Evolutionary conservation across 495 filamentous ascomycete species (phyloP).

Genomic region (Tuber magnatum): DNA sequence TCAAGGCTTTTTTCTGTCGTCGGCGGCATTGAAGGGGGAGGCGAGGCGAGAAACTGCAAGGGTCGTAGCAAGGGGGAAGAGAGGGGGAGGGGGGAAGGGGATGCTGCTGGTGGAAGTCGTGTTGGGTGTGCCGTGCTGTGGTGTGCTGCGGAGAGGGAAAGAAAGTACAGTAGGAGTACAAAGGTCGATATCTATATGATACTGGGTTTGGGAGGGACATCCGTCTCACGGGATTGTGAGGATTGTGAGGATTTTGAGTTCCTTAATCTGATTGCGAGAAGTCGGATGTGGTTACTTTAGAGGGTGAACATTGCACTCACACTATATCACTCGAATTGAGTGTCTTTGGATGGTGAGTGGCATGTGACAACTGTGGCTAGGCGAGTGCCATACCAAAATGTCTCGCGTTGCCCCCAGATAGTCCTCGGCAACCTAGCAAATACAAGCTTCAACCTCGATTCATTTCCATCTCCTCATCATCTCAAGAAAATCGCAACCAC

Average conservation of each 20-base stretch:
- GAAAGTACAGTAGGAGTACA: too few species aligned
- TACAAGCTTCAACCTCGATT: slow-evolving; percentile 33
- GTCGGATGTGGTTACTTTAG: neutral
- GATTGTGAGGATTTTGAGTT: too few species aligned
- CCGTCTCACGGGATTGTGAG: too few species aligned
- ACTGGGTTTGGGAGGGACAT: too few species aligned
- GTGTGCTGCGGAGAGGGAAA: neutral
- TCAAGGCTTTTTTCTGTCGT: neutral
- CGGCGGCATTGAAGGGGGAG: neutral
- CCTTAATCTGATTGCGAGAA: neutral
- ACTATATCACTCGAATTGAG: neutral
- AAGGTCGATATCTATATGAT: too few species aligned
- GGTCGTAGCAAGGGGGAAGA: too few species aligned
- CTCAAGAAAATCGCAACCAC: slow-evolving; percentile 14
- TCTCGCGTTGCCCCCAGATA: neutral
- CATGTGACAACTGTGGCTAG: neutral
- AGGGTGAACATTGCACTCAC: neutral
- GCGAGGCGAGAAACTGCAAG: too few species aligned
- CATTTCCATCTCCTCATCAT: slow-evolving; percentile 24
- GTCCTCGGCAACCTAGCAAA: neutral
- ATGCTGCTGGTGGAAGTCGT: neutral
- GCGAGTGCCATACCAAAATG: neutral
- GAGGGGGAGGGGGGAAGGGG: neutral
- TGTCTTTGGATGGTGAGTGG: neutral
- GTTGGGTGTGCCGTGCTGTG: neutral